Percentiles rank a stretch among this genome's conserved stretches.
Evolutionary conservation across 345 rosid species (phyloP).

Genomic region (Pistacia integerrima): DNA sequence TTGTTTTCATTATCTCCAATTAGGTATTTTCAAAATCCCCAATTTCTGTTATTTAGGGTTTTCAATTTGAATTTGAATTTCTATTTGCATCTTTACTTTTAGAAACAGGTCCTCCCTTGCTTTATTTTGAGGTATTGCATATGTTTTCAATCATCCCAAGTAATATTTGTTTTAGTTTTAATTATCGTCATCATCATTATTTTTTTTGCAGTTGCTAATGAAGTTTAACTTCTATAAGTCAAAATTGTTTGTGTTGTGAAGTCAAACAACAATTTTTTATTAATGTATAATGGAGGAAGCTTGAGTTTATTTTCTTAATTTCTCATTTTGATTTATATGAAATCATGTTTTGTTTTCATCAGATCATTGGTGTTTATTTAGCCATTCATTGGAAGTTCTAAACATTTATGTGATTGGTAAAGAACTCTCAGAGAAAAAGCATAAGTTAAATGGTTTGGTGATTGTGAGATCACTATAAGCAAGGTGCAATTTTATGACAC

Average conservation of each 20-base stretch:
- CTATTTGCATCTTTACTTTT: slow-evolving; percentile 60
- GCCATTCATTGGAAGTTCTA: background rate
- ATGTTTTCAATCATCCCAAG: slow-evolving; percentile 2
- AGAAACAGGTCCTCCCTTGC: slow-evolving; percentile 94
- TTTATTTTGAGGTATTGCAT: slow-evolving; percentile 86
- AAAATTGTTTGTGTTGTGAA: background rate
- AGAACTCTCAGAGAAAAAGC: background rate
- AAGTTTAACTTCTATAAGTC: background rate
- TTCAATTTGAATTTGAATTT: no score
- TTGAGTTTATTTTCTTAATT: background rate
- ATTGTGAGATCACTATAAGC: background rate
- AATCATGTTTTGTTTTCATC: slow-evolving; percentile 1
- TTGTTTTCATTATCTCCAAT: no score
- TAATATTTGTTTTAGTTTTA: background rate
- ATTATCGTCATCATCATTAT: background rate
- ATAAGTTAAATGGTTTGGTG: background rate
- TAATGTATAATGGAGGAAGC: background rate
- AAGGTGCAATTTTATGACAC: background rate
- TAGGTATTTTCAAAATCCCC: no score
- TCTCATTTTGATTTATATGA: background rate
- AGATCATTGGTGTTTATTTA: slow-evolving; percentile 1
- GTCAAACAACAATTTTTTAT: background rate
- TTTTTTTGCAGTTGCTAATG: background rate
- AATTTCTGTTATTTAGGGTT: no score
- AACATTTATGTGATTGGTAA: background rate